Conservation (phyloP, 139 green algal species). For the Zygnema cylindricum region DNA sequence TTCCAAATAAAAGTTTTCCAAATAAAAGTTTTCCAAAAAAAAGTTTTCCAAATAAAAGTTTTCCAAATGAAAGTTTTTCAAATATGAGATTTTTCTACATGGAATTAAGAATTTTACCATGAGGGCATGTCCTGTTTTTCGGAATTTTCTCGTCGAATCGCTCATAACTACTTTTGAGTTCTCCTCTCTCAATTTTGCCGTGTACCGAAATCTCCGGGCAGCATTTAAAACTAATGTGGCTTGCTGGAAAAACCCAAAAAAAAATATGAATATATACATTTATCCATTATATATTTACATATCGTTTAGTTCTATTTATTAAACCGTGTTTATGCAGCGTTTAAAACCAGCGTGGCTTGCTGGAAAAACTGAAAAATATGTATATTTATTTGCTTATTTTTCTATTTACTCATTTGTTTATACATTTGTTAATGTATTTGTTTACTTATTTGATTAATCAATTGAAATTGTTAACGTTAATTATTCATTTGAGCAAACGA, state of each 20-base stretch:
- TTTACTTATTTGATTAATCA: no score
- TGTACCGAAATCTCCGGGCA: slow-evolving; percentile 47
- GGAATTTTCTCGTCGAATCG: not conserved
- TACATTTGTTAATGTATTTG: no score
- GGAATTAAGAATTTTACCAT: no score
- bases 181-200: slow-evolving; percentile 35
- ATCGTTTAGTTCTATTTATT: not conserved
- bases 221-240: slow-evolving; percentile 53
- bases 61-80: no score
- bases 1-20: no score
- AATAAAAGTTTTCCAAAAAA: no score
- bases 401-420: not conserved
- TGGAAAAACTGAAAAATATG: not conserved
- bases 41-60: no score
- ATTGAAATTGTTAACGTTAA: no score
- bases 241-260: slow-evolving; percentile 23
- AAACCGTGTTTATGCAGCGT: not conserved
- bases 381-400: not conserved
- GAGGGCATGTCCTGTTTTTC: slow-evolving; percentile 25
- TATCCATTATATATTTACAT: not conserved
- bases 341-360: not conserved
- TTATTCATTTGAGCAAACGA: no score
- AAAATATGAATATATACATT: not conserved
- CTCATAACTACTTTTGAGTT: no score
- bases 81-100: no score